Evolutionary conservation across 495 filamentous ascomycete species (phyloP).

Genomic region (Entonaema liquescens): DNA sequence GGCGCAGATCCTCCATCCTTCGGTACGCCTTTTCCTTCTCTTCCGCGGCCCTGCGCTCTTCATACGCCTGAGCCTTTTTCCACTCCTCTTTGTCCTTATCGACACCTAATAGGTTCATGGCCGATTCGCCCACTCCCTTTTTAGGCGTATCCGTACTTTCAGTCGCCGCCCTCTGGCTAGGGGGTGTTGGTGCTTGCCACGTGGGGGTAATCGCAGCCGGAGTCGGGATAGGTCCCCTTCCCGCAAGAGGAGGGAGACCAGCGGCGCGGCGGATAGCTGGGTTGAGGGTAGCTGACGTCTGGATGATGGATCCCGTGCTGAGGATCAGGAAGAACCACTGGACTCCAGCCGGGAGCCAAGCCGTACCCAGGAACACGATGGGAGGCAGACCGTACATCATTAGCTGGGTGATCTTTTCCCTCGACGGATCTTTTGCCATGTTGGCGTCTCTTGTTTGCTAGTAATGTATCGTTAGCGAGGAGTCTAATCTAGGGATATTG

Average conservation of each 20-base stretch:
- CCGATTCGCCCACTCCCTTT: neutral
- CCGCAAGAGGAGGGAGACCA: slow-evolving; percentile 58
- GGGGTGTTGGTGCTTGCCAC: slow-evolving; percentile 45
- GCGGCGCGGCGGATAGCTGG: slow-evolving; percentile 58
- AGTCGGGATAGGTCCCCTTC: neutral
- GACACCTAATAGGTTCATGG: slow-evolving; percentile 36
- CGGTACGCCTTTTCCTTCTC: slow-evolving; percentile 51
- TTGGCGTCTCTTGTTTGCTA: slow-evolving; percentile 49
- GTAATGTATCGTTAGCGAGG: slow-evolving; percentile 17
- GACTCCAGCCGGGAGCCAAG: slow-evolving; percentile 70
- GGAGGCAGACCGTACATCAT: slow-evolving; percentile 68
- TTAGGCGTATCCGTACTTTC: neutral
- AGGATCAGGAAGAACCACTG: slow-evolving; percentile 76
- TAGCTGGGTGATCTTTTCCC: slow-evolving; percentile 56
- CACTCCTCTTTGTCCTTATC: slow-evolving; percentile 51
- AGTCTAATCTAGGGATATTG: slow-evolving; percentile 33
- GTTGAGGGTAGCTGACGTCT: slow-evolving; percentile 64
- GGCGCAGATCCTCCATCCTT: slow-evolving; percentile 44
- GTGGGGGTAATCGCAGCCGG: slow-evolving; percentile 16
- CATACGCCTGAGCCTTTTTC: slow-evolving; percentile 54
- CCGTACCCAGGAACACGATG: slow-evolving; percentile 68
- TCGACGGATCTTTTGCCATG: slow-evolving; percentile 40
- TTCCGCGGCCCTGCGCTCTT: slow-evolving; percentile 56
- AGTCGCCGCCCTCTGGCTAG: neutral
- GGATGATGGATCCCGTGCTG: slow-evolving; percentile 63